These are phyloP conservation scores for Verticillium dahliae DNA, from an alignment of 2,329 filamentous ascomycete species.

Conservation along the genomic window DNA sequence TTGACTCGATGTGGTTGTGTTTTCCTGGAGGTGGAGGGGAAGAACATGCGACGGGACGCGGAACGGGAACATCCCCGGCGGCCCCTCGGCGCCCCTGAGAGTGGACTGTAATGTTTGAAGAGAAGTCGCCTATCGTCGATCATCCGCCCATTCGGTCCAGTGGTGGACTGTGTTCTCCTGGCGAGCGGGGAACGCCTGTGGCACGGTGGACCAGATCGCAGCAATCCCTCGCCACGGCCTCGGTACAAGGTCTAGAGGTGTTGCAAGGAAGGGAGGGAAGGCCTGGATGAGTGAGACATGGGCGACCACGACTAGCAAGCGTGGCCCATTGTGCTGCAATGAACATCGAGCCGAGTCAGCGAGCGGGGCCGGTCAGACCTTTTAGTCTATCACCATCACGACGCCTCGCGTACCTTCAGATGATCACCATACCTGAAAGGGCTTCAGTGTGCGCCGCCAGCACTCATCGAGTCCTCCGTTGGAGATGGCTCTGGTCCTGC, in stretches of 20 bases:
- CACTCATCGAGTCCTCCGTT: neutral
- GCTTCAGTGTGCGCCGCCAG: neutral
- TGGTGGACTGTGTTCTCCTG: neutral
- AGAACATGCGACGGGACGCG: too few relatives aligned
- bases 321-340: neutral
- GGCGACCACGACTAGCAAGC: neutral
- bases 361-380: neutral
- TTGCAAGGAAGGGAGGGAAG: neutral
- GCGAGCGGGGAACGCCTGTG: neutral
- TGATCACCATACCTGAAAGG: neutral
- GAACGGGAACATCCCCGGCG: neutral
- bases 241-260: neutral
- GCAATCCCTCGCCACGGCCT: neutral
- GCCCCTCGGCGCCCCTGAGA: neutral
- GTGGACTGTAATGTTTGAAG: neutral
- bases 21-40: neutral
- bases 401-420: neutral
- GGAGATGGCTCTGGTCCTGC: neutral
- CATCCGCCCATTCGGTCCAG: neutral
- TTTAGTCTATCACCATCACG: neutral
- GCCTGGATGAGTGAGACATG: neutral
- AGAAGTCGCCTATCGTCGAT: neutral
- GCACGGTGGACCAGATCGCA: neutral
- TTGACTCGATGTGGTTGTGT: neutral
- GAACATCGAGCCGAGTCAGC: neutral